These are phyloP conservation scores for Leptographium galeiforme DNA, from an alignment of 2,329 filamentous ascomycete genomes.

Conservation along the genomic window DNA sequence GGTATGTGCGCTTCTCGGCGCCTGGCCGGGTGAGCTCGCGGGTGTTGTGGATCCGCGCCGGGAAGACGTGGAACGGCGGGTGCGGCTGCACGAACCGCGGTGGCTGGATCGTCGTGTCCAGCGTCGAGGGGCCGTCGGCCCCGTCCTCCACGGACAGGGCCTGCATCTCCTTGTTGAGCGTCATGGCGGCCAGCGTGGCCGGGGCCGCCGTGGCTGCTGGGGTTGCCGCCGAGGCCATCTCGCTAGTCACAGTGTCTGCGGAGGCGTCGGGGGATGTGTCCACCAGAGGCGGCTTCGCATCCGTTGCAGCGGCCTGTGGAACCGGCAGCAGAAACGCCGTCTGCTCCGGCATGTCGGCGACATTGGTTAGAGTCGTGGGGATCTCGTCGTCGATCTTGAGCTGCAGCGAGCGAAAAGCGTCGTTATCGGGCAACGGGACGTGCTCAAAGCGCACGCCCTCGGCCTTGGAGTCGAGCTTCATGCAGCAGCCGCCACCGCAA, in stretches of 20 bases:
- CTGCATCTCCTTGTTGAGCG: constrained; percentile 13
- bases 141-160: constrained; percentile 21
- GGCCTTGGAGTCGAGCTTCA: constrained; percentile 31
- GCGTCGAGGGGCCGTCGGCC: constrained; percentile 14
- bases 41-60: constrained; percentile 72
- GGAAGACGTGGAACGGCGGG: constrained; percentile 81
- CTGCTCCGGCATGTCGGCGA: constrained; percentile 60
- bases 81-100: constrained; percentile 89
- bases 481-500: constrained; percentile 52
- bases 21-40: constrained; percentile 78
- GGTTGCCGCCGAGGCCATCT: background rate
- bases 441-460: constrained; percentile 37
- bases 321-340: constrained; percentile 58
- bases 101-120: constrained; percentile 55
- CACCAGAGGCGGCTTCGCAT: background rate
- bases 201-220: background rate
- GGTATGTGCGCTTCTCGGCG: constrained; percentile 92
- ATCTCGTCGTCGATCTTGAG: constrained; percentile 64
- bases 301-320: constrained; percentile 8
- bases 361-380: constrained; percentile 56
- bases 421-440: constrained; percentile 58
- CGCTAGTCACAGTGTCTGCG: background rate
- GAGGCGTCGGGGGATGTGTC: background rate
- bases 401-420: constrained; percentile 67
- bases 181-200: constrained; percentile 9